These are phyloP conservation scores for carrot (Daucus carota) DNA, from an alignment of 129 eudicot species.

Conservation along the genomic window DNA sequence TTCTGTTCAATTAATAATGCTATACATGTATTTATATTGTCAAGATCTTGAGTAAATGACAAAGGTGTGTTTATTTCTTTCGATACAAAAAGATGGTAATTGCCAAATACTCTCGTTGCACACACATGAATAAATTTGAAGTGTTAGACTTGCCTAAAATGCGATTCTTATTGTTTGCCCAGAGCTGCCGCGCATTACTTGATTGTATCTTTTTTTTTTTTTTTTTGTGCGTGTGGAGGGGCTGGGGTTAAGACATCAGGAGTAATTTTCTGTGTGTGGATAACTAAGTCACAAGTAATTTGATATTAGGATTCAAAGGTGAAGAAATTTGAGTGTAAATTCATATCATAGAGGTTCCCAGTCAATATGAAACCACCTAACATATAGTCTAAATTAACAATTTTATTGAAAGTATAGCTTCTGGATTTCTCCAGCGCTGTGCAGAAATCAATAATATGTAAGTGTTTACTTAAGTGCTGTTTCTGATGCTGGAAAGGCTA, in stretches of 20 bases:
- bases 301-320: not conserved
- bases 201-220: not conserved
- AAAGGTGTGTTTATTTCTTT: not conserved
- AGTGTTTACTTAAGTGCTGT: not conserved
- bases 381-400: not conserved
- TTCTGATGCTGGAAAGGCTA: not conserved
- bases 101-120: not conserved
- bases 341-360: not conserved
- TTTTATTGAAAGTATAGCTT: not conserved
- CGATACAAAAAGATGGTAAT: not conserved
- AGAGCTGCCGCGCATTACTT: not conserved
- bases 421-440: not conserved
- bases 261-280: not conserved
- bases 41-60: not conserved
- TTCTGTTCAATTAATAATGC: not conserved
- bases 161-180: not conserved
- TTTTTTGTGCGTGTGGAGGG: not conserved
- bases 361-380: not conserved
- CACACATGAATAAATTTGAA: not conserved
- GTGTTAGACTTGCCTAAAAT: not conserved
- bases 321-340: not conserved
- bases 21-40: not conserved
- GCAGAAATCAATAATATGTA: not conserved
- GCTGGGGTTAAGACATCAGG: not conserved
- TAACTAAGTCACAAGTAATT: not conserved